These are phyloP conservation scores for Cystofilobasidium macerans DNA, from an alignment of 768 basidiomycete genomes.

Conservation along the genomic window DNA sequence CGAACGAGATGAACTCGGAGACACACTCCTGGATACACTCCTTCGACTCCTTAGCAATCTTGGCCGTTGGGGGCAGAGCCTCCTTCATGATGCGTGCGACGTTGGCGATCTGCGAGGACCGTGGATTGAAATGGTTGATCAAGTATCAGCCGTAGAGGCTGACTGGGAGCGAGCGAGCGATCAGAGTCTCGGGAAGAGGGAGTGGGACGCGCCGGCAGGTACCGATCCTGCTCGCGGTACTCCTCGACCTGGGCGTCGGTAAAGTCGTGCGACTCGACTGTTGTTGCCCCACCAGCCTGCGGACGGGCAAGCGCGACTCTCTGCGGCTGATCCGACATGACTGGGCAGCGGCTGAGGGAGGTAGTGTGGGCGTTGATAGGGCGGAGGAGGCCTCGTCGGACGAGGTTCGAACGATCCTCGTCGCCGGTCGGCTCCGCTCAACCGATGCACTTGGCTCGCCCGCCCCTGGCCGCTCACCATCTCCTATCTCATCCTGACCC, in stretches of 20 bases:
- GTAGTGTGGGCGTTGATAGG: too few species aligned
- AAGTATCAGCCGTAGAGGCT: neutral
- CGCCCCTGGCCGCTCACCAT: neutral
- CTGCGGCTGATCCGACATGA: conserved; percentile 1
- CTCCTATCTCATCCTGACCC: neutral
- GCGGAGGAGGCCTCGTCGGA: too few species aligned
- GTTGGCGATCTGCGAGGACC: conserved; percentile 67
- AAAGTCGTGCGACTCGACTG: conserved; percentile 46
- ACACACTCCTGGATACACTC: conserved; percentile 91
- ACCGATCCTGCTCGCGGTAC: conserved; percentile 88
- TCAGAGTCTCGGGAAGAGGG: neutral
- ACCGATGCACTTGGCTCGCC: neutral
- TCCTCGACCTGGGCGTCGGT: conserved; percentile 90
- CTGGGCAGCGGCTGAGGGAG: neutral
- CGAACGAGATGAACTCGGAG: conserved; percentile 87
- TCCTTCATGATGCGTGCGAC: conserved; percentile 97
- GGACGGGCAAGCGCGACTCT: neutral
- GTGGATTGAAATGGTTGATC: too few species aligned
- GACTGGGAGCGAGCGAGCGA: neutral
- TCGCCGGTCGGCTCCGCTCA: neutral
- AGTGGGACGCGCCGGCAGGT: conserved; percentile 58
- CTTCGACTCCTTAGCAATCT: conserved; percentile 96
- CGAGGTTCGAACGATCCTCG: too few species aligned
- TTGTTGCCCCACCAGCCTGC: neutral
- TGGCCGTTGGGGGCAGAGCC: conserved; percentile 75